phyloP scores from a whole-genome alignment of 805 yeast genomes.

The Metschnikowia borealis region DNA sequence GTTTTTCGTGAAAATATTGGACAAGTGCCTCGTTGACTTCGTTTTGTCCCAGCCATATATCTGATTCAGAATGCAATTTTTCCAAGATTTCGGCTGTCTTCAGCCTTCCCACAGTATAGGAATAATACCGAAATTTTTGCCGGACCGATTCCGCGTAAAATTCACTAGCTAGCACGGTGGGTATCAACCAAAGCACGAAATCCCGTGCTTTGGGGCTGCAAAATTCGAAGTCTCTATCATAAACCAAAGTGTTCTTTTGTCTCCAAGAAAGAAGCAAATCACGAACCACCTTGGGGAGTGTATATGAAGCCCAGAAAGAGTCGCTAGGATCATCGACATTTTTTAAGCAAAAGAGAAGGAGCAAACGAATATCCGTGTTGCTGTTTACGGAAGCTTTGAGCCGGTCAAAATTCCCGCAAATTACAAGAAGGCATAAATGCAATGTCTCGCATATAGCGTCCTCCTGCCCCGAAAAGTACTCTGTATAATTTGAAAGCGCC shows the following conservation, averaged over 20 bases:
- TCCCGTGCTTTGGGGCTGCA: not conserved
- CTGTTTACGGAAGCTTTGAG: not conserved
- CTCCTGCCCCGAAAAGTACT: not conserved
- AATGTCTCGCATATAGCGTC: not conserved
- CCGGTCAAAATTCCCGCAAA: not conserved
- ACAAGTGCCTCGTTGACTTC: slow-evolving; percentile 13
- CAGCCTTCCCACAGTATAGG: slow-evolving; percentile 4
- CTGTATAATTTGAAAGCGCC: not conserved
- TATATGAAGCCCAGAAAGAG: slow-evolving; percentile 7
- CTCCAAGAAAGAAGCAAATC: not conserved
- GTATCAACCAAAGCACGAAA: slow-evolving; percentile 12
- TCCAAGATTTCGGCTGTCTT: not conserved
- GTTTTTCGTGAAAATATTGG: slow-evolving; percentile 3
- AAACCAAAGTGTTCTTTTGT: too few relatives aligned
- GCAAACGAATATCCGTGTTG: slow-evolving; percentile 12
- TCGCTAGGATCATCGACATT: not conserved
- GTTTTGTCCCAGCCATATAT: slow-evolving; percentile 12
- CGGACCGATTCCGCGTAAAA: slow-evolving; percentile 1
- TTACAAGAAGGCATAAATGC: not conserved
- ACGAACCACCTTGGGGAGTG: not conserved
- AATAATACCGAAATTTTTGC: slow-evolving; percentile 5
- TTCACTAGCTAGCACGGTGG: not conserved
- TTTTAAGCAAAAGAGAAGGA: slow-evolving; percentile 4
- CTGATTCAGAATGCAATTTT: slow-evolving; percentile 7
- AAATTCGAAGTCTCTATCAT: not conserved